A percentile compares a stretch with the other conserved stretches of the same genome.
These are phyloP conservation scores for Coemansia sp. DNA, from an alignment of 192 early-diverging fungal genomes.

Conservation along the genomic window DNA sequence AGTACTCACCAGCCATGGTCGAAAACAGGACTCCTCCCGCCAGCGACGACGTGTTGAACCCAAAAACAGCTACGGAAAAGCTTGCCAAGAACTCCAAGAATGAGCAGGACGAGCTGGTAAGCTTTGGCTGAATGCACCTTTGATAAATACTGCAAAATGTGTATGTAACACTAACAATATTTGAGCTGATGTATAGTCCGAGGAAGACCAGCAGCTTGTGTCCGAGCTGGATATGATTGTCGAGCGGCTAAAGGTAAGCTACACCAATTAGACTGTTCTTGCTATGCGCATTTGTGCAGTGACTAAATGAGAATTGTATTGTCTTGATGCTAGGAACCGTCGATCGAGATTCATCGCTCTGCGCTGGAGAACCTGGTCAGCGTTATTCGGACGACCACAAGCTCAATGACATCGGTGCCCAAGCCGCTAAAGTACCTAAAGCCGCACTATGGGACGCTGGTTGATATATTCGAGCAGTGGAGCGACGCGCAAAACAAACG, in stretches of 20 bases:
- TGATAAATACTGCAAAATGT: not conserved
- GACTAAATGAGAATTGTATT: not conserved
- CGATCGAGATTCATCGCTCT: conserved; percentile 74
- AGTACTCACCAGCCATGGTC: not conserved
- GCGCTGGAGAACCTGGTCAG: conserved; percentile 86
- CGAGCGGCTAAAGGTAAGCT: conserved; percentile 79
- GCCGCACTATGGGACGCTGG: conserved; percentile 74
- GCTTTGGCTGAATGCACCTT: conserved; percentile 1
- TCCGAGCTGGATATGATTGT: conserved; percentile 93
- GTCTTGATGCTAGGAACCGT: conserved; percentile 52
- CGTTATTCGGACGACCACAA: conserved; percentile 88
- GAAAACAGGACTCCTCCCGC: not conserved
- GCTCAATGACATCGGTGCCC: conserved; percentile 99
- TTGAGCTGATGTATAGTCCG: conserved; percentile 64
- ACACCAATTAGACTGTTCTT: not conserved
- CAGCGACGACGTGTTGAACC: conserved; percentile 44
- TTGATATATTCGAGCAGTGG: conserved; percentile 75
- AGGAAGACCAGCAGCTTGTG: conserved; percentile 95
- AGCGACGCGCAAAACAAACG: conserved; percentile 66
- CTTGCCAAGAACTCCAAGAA: conserved; percentile 55
- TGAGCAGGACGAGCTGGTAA: conserved; percentile 56
- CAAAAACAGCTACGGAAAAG: conserved; percentile 51
- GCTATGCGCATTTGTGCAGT: not conserved
- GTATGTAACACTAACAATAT: not conserved
- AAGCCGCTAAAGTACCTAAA: conserved; percentile 97